Evolutionary conservation across 2,329 filamentous ascomycete genomes (phyloP), one percentile per base, ranked within the genome.

Genomic region (Fusarium chuoi): DNA sequence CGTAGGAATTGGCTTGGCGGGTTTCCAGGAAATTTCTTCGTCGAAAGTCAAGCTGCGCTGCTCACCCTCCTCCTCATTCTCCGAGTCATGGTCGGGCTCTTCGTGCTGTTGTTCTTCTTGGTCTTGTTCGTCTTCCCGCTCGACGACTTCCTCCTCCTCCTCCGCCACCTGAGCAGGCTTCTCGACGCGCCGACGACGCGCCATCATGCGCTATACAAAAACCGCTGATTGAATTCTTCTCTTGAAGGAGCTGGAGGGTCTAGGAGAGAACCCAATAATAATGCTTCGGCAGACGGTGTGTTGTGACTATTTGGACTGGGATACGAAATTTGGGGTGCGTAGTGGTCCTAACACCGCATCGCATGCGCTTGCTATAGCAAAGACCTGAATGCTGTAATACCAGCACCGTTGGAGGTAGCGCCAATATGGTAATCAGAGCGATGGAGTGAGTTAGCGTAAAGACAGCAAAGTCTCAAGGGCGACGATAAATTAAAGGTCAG

Each of bases 21-120:
- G 94, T 80, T 93, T 93, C 94, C 96, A 98, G 81, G 94, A 94
- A 65, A 99, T 87, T 73, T 94, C 88, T 80, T 98, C 92, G 78
- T 95, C 90, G 87, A 98, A 98, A 76, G 90, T 86, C 54, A 99
- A 89, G 64, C 82, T 84, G 48, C 76, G 79, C 66, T 79, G 73
- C 60, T 81, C 79, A 46, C 66, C 75, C 12, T 79, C 78, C 12
- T 77, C 76, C n/a, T 65, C 75, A 26, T 75, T 69, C 54, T 76
- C 79, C 12, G 71, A 71, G 28, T 57, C 71, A 13, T 72, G 58
- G 2, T 69, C 73, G 38, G 51, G 64, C 22, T 68, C 65, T 54
- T 77, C 71, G 12, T 45, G 61, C 42, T 75, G 70, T 26, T 59
- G 65, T 65, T 65, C 45, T 33, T 65, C 62, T 18, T 75, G 74